Base-by-base conservation (phyloP, 345 rosid genomes). In the Syzygium aromaticum region DNA sequence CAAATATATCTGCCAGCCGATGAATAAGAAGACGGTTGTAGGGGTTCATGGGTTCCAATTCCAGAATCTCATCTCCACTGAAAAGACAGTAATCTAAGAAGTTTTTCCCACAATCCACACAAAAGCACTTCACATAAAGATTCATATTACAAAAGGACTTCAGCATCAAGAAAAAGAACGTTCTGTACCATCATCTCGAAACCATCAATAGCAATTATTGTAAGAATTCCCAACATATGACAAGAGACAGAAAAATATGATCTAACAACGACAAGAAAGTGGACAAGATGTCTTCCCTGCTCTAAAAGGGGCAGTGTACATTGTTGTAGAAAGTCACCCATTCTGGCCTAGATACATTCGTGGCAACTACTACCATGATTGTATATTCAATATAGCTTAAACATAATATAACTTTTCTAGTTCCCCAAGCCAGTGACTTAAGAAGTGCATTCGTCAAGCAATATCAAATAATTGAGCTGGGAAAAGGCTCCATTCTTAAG, bases 1-100 rank as follows among this genome's bases (percentile, higher is more conserved):
- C 97, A 87, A 95, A 95, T 87, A 94, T 93, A 85, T 95, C 97
- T 43, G 96, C 97, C 64, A 95, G 91, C 3, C 94, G 93, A 90
- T 94, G 97, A 91, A 94, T 52, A 46, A 95, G 95, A 87, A 94
- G 96, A 19, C 97, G 95, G 64, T 86, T 92, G 87, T 95, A 95
- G 23, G 97, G 86, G 87, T 92, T 91, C 97, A 94, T 94, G 30
- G 97, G 95, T 89, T 95, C 94, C 93, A 95, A 89, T 87, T 95
- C 94, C 28, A 94, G 89, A 61, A 92, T 83, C 87, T 91, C 94
- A 85, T 93, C 93, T 86, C 90, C 80, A 86, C 97, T 95, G 94
- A 91, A 90, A 64, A 67, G 22, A 38, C 40, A 84, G 3, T 38
- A 73, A 73, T 10, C 14, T 73, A 73, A 73, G 80, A 73, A 73